Base-by-base conservation (phyloP, 2,329 filamentous ascomycete genomes). In the Paraphoma sp. region DNA sequence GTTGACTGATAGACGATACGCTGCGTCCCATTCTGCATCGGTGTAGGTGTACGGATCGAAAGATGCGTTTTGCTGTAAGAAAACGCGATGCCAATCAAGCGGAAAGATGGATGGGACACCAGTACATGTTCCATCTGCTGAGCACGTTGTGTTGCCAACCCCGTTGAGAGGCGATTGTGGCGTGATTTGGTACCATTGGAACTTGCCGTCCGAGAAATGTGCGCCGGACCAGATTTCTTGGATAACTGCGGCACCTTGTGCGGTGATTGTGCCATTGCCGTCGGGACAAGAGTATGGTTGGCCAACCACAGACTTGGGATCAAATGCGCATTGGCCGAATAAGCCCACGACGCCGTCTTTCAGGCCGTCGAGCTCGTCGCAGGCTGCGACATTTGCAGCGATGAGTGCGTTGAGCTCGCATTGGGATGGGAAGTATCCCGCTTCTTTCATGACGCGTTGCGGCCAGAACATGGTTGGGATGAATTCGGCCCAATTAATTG, bases 331-430 rank as follows among this genome's bases (percentile, higher is more conserved):
- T 33, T n/a, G 2, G 64, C 63, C 3, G 60, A 53, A 18, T 72
- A 56, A 3, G 52, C 33, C 38, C 12, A 72, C 57, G 29, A 73
- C 57, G n/a, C 58, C 60, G 33, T 69, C 66, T 1, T 65, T 5
- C 8, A 65, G 47, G n/a, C 70, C 69, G 38, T 74, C 71, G 0
- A 59, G 46, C 1, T 18, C 42, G 31, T 73, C 72, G 48, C 72
- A 75, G 8, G 53, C 50, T 8, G 47, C 51, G 9, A 74, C 48
- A 1, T 62, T 64, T 7, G 57, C 62, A 0, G 41, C 28, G 3
- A 62, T 62, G 33, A 74, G 36, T 3, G 57, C 53, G 31, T 69
- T 60, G 0, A 72, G n/a, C 45, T 74, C 71, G 46, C 71, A 74
- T 1, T 56, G 45, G 14, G 40, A 46, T 2, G 60, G 54, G 14